Base-by-base conservation (phyloP, 331 rosid species). In the Stylosanthes scabra region DNA sequence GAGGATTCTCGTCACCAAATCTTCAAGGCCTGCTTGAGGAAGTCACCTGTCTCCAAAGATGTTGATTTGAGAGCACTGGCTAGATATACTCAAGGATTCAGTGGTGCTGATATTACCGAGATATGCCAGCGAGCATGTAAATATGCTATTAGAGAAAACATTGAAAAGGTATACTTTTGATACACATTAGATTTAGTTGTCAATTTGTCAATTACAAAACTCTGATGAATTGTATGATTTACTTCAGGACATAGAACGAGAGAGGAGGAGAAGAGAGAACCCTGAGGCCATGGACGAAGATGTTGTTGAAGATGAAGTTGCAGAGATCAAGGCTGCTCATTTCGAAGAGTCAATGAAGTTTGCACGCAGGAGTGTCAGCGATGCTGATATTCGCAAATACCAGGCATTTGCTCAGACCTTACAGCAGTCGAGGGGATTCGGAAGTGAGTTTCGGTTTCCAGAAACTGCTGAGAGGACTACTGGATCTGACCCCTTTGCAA, bases 231-330 rank as follows among this genome's bases (percentile, higher is more conserved):
- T 31, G 5, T 51, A 52, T 16, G 81, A n/a, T 66, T 52, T 67
- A 31, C 65, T 71, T 54, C 83, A 89, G 95, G 95, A 89, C 70
- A 86, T 89, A 4, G 88, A 89, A 78, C 81, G 70, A 72, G 91
- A 87, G 83, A 87, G 81, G 76, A 87, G 80, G 72, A 85, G 81
- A 34, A 59, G 63, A 0, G 95, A 89, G 71, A 79, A 89, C 72
- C 90, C 91, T 1, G 95, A 87, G 82, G 88, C 90, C 57, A 89
- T 83, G 90, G 95, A 86, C 2, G 91, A 89, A 84, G 95, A 85
- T 70, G 5, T 12, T 0, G 6, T 51, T 0, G 89, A 86, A 0
- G 88, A 88, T 0, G 89, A 89, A 70, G 84, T 83, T 51, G 78
- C 84, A 0, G 94, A 89, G 84, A 89, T 89, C 31, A 89, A 76